Evolutionary conservation across 192 early-diverging fungal genomes (phyloP).

Genomic region (Radiomyces spectabilis): DNA sequence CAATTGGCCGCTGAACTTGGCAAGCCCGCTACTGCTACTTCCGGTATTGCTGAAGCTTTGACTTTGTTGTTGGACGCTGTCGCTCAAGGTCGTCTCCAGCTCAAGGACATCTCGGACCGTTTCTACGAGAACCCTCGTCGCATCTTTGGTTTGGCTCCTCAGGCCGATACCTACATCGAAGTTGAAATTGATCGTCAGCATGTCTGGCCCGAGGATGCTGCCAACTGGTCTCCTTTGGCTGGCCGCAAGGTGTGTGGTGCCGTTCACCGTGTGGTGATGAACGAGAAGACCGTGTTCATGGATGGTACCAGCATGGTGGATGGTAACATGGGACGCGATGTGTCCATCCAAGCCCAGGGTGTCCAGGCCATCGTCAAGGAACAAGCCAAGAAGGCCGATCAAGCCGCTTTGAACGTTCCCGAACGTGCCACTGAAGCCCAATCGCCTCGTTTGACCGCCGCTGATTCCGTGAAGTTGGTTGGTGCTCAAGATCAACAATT

Average conservation of each 20-base stretch:
- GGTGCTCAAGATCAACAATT: constrained; percentile 12
- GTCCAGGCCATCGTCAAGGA: constrained; percentile 7
- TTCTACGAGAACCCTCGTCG: constrained; percentile 80
- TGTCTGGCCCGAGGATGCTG: constrained; percentile 31
- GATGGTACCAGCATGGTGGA: constrained; percentile 58
- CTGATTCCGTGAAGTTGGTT: constrained; percentile 14
- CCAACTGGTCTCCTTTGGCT: constrained; percentile 54
- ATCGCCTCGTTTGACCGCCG: not conserved
- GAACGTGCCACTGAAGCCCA: not conserved
- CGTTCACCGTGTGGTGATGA: constrained; percentile 86
- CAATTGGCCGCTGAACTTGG: constrained; percentile 48
- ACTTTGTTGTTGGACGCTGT: constrained; percentile 81
- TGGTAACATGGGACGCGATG: constrained; percentile 37
- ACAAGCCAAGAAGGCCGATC: not conserved
- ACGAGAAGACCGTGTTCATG: constrained; percentile 77
- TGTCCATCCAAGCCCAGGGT: constrained; percentile 22
- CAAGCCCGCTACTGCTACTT: constrained; percentile 25
- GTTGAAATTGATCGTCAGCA: constrained; percentile 78
- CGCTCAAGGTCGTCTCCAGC: constrained; percentile 63
- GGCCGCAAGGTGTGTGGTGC: constrained; percentile 57
- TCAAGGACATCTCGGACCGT: constrained; percentile 69
- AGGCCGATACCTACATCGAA: constrained; percentile 91
- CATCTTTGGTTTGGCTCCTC: constrained; percentile 90
- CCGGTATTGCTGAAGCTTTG: constrained; percentile 61
- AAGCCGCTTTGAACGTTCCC: not conserved